These are phyloP conservation scores for Pisolithus albus DNA, from an alignment of 768 basidiomycete species.

Conservation along the genomic window DNA sequence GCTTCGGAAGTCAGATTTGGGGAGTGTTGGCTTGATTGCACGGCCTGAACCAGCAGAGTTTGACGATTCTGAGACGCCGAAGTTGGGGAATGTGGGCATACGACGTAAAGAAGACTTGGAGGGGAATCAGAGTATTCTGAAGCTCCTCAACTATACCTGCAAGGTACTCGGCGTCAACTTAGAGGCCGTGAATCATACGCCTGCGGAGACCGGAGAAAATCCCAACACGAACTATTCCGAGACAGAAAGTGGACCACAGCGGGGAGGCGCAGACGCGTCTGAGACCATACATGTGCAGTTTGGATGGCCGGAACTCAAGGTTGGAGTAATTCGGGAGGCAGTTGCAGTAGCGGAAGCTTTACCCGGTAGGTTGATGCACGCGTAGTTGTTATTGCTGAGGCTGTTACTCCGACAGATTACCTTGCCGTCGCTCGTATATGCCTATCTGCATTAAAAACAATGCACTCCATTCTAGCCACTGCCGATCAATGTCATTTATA, in stretches of 20 bases:
- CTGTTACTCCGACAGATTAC: slow-evolving; percentile 50
- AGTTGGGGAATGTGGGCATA: slow-evolving; percentile 54
- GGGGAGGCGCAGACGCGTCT: slow-evolving; percentile 37
- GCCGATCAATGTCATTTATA: slow-evolving; percentile 79
- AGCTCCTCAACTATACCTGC: slow-evolving; percentile 67
- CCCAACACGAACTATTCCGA: slow-evolving; percentile 15
- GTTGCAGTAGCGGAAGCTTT: slow-evolving; percentile 87
- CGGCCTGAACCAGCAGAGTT: slow-evolving; percentile 35
- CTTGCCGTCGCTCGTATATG: slow-evolving; percentile 80
- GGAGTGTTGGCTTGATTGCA: slow-evolving; percentile 40
- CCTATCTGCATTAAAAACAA: slow-evolving; percentile 74
- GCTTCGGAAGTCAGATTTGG: slow-evolving; percentile 31
- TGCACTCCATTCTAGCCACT: slow-evolving; percentile 61
- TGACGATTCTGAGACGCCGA: slow-evolving; percentile 16
- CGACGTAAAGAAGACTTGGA: slow-evolving; percentile 66
- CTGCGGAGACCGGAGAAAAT: slow-evolving; percentile 19
- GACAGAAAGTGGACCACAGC: slow-evolving; percentile 2
- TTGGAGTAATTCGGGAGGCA: slow-evolving; percentile 89
- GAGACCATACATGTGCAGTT: slow-evolving; percentile 43
- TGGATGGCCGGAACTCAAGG: slow-evolving; percentile 94
- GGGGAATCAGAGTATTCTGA: slow-evolving; percentile 79
- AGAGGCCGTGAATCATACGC: slow-evolving; percentile 54
- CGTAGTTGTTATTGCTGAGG: not conserved
- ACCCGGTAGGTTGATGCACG: slow-evolving; percentile 53
- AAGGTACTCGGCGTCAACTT: slow-evolving; percentile 77